Conservation (phyloP, 106 monocot species). For the Posidonia australis region DNA sequence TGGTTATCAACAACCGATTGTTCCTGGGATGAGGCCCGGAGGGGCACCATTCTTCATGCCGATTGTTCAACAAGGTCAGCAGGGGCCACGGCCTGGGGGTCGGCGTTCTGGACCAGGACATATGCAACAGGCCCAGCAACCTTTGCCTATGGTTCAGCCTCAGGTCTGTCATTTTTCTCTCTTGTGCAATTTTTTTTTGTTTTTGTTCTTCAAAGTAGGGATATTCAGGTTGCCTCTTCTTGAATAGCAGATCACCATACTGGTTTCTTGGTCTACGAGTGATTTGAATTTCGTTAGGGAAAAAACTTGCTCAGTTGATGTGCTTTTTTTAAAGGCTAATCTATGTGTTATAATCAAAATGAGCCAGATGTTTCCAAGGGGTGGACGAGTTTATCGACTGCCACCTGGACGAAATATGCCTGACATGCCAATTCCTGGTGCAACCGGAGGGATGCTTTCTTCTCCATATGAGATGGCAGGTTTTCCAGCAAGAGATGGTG, state of each 20-base stretch:
- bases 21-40: conserved; percentile 89
- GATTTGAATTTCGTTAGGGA: too few relatives aligned
- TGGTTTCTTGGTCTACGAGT: too few relatives aligned
- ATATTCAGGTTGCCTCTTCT: too few relatives aligned
- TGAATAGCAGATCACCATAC: too few relatives aligned
- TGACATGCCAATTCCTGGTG: conserved; percentile 27
- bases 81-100: conserved; percentile 53
- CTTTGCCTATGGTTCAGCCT: conserved; percentile 63
- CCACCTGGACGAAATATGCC: conserved; percentile 37
- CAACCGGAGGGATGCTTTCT: conserved; percentile 18
- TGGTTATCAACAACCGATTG: conserved; percentile 79
- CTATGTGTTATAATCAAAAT: not conserved
- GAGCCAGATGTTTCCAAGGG: conserved; percentile 43
- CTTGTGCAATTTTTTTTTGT: not conserved
- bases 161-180: conserved; percentile 30
- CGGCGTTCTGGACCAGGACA: conserved; percentile 55
- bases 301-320: not conserved
- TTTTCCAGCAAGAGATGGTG: conserved; percentile 23
- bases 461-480: conserved; percentile 27
- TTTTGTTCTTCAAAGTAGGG: too few relatives aligned
- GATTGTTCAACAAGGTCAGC: conserved; percentile 71
- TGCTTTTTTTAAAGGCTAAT: not conserved
- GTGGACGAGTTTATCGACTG: conserved; percentile 35
- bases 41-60: conserved; percentile 71
- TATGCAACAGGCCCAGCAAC: conserved; percentile 63